Evolutionary conservation across 2,329 filamentous ascomycete species (phyloP), one percentile per base, ranked within the genome.

Genomic region (Rutstroemia sp.): DNA sequence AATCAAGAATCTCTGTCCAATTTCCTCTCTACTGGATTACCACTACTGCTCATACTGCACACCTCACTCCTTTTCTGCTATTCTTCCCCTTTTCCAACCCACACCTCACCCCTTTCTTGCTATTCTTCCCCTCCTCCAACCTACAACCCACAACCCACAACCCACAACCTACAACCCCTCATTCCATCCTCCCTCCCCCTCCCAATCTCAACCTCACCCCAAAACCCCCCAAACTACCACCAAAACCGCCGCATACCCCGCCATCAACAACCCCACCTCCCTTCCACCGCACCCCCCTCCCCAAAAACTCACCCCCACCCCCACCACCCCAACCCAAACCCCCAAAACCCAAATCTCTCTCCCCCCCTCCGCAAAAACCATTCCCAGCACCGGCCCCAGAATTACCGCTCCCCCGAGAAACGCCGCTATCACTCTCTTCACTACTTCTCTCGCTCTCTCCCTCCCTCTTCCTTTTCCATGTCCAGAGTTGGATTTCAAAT

Each of bases 161-260:
- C 19, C 19, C 19, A 19, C 19, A 19, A 19, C 19, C 19, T 3
- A 19, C 19, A 19, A 23, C 23, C 23, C 23, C 23, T 5, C 3
- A 19, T 3, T 23, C 23, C 4, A 4, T 1, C 14, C 34, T 2
- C 14, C 21, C 16, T 10, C 3, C 14, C 7, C 19, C 16, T n/a
- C 14, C 19, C 9, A 6, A 39, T 14, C 16, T 36, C 44, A 53
- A 7, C 38, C 30, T 23, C 23, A 23, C 23, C 23, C 5, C 23
- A 23, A 5, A 1, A 27, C 51, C 2, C 34, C 42, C 19, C 42
- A 48, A 55, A 58, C 50, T 3, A 51, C 1, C 5, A 40, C 56
- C 23, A 58, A 42, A 51, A 54, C 51, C 7, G 38, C 51, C 44
- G 46, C 39, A 51, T 55, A 58, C 10, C 27, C 46, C 2, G 39